phyloP scores from a whole-genome alignment of 345 rosid species.

The Populus simonii region DNA sequence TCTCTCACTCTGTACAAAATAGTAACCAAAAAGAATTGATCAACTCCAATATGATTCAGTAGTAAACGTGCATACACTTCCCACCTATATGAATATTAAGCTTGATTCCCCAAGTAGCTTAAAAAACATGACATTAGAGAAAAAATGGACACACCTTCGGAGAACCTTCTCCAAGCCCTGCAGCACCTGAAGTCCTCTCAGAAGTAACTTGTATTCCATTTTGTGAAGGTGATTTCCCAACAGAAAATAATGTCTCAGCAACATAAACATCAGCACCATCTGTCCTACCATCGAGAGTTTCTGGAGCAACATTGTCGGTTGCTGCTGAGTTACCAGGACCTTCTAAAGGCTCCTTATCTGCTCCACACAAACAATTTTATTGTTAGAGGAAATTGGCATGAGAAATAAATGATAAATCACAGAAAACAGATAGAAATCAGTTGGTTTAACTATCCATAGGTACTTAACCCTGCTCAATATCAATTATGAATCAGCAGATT shows the following conservation, averaged over 20 bases:
- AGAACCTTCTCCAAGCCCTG: constrained; percentile 90
- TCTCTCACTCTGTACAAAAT: constrained; percentile 74
- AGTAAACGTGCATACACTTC: not conserved
- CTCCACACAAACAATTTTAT: not conserved
- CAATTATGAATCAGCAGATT: not conserved
- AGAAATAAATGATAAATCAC: not conserved
- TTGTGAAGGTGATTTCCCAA: constrained; percentile 52
- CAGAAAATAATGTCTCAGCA: constrained; percentile 46
- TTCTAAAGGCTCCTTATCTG: constrained; percentile 31
- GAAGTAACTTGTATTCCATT: constrained; percentile 38
- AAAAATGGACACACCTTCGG: constrained; percentile 67
- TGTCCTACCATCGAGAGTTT: constrained; percentile 20
- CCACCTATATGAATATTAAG: not conserved
- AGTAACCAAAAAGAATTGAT: constrained; percentile 9
- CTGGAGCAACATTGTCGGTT: constrained; percentile 19
- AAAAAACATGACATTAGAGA: not conserved
- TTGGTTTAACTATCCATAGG: not conserved
- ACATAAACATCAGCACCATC: constrained; percentile 34
- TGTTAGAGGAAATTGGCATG: not conserved
- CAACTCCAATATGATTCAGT: not conserved
- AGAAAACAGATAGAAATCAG: not conserved
- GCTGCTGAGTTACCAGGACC: constrained; percentile 21
- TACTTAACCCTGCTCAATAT: not conserved
- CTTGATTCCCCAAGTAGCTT: not conserved
- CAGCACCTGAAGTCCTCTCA: constrained; percentile 43